Conservation (phyloP, 106 monocot species). For the Platanthera guangdongensis region DNA sequence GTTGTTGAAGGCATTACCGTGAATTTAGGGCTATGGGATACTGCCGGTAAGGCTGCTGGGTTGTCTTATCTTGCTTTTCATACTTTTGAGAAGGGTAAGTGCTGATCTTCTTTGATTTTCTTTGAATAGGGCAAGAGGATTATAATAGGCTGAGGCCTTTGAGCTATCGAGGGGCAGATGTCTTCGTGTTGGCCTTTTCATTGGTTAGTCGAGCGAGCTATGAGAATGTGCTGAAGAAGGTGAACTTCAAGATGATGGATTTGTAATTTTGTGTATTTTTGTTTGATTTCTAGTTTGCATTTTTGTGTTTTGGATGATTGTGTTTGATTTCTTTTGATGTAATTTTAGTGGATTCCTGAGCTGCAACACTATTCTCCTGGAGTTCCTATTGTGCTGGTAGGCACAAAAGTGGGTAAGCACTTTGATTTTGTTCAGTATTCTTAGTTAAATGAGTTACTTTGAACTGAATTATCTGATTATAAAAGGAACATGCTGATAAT, state of each 20-base stretch:
- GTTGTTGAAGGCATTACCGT: constrained; percentile 68
- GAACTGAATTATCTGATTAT: background rate
- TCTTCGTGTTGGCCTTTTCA: constrained; percentile 80
- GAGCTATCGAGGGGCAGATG: constrained; percentile 82
- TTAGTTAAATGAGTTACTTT: background rate
- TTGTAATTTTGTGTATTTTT: background rate
- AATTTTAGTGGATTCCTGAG: constrained; percentile 75
- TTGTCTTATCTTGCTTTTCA: background rate
- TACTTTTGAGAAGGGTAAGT: background rate
- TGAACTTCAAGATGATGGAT: constrained; percentile 12
- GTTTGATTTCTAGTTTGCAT: background rate
- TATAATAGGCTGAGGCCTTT: constrained; percentile 85
- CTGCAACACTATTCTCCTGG: constrained; percentile 83
- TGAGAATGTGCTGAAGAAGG: constrained; percentile 83
- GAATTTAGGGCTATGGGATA: constrained; percentile 88
- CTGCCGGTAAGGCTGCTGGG: constrained; percentile 46
- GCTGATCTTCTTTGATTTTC: constrained; percentile 3
- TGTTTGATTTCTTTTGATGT: constrained; percentile 14
- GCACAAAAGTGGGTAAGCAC: constrained; percentile 76
- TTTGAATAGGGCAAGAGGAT: constrained; percentile 74
- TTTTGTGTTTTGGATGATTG: background rate
- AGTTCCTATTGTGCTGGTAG: constrained; percentile 67
- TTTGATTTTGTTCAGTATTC: background rate
- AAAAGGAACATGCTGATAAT: background rate
- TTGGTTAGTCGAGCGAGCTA: constrained; percentile 80